Conservation (phyloP, 192 early-diverging fungal genomes). For the Entrophospora sp. region DNA sequence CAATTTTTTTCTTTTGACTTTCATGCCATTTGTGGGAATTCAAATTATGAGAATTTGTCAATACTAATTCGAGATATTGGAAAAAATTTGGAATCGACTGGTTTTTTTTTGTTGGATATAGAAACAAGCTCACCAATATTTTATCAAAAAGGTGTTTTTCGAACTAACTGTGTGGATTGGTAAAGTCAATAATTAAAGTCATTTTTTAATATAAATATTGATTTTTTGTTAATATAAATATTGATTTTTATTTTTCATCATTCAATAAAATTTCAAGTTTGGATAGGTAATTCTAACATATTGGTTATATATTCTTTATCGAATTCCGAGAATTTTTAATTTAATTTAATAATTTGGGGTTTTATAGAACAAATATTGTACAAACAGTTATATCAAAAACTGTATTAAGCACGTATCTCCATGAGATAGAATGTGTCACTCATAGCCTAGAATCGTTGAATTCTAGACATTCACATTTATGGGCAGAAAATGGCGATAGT, state of each 20-base stretch:
- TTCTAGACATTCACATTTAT: conserved; percentile 51
- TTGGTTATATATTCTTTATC: not conserved
- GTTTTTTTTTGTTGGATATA: conserved; percentile 62
- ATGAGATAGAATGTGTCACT: conserved; percentile 22
- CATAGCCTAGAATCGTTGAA: conserved; percentile 23
- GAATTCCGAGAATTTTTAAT: not conserved
- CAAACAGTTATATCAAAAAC: conserved; percentile 65
- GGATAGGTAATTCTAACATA: conserved; percentile 5
- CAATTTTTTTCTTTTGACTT: conserved; percentile 88
- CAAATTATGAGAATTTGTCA: conserved; percentile 65
- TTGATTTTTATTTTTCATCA: not conserved
- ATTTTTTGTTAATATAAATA: not conserved
- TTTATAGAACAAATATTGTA: conserved; percentile 85
- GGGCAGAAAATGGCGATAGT: conserved; percentile 86
- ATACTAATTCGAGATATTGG: conserved; percentile 47
- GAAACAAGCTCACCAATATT: conserved; percentile 46
- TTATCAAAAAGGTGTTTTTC: conserved; percentile 73
- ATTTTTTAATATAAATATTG: not conserved
- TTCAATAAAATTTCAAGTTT: not conserved
- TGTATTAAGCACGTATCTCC: conserved; percentile 37
- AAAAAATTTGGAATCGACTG: conserved; percentile 44
- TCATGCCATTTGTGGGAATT: conserved; percentile 67
- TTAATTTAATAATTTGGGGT: not conserved
- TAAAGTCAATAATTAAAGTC: not conserved
- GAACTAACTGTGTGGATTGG: conserved; percentile 92